Evolutionary conservation across 176 grass and related monocot species (phyloP).

Genomic region (Cenchrus fungigraminus): DNA sequence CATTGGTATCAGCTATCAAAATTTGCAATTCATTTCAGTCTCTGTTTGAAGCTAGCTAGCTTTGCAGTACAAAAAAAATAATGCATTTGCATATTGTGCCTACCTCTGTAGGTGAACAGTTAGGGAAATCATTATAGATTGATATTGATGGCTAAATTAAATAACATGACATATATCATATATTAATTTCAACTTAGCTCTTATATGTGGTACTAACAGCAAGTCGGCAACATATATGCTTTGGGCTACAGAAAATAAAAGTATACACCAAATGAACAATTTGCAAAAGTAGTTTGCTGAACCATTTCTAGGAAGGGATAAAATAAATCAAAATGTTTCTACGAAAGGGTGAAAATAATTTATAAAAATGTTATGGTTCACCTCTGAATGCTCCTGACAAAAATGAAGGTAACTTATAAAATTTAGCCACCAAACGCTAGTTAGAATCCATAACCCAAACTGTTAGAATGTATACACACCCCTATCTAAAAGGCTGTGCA

Average conservation of each 20-base stretch:
- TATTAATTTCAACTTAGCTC: background rate
- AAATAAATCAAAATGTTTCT: background rate
- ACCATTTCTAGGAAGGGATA: background rate
- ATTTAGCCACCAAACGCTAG: background rate
- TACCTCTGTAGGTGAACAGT: background rate
- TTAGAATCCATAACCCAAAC: background rate
- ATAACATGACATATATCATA: background rate
- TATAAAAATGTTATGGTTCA: background rate
- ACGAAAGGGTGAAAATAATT: too few relatives aligned
- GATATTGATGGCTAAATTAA: background rate
- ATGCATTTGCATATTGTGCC: background rate
- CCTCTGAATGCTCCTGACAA: background rate
- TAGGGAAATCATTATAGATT: background rate
- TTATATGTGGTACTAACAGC: background rate
- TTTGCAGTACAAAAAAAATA: background rate
- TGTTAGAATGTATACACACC: background rate
- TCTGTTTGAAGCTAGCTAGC: background rate
- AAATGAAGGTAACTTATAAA: background rate
- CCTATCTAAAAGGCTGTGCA: background rate
- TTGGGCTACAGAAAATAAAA: background rate
- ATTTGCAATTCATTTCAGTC: background rate
- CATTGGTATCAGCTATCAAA: background rate
- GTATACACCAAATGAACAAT: background rate
- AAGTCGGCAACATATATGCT: background rate
- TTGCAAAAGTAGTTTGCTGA: background rate